Base-by-base conservation (phyloP, 352 stramenopile species). In the Pythium utonaiense region DNA sequence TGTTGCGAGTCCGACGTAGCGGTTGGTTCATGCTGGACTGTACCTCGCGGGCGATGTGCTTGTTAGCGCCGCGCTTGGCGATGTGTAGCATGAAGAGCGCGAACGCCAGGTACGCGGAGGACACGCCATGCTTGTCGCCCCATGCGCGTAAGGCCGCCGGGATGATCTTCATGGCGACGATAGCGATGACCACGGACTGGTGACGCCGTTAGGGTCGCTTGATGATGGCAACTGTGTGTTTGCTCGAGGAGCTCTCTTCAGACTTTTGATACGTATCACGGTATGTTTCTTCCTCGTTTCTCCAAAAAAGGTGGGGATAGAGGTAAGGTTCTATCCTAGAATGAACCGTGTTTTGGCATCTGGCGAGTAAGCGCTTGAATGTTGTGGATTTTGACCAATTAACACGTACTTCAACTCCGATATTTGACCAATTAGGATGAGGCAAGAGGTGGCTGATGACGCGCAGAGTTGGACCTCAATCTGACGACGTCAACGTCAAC, bases 51-150 rank as follows among this genome's bases (percentile, higher is more conserved):
- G 49, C 50, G 17, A 70, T 34, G 33, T 70, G 44, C 22, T 62
- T 64, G 49, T 27, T 70, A 50, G 53, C 55, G 41, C 62, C 62
- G 36, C 62, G 62, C 55, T 49, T 57, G 34, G 62, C 62, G 41
- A 70, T 56, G 41, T 70, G 62, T 12, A 70, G 51, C 62, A 70
- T 70, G 34, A 70, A 30, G 41, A 70, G 27, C 16, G 62, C 56
- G 44, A 70, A 70, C 45, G 44, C 48, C 17, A 70, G 55, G 51
- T 70, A 70, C 25, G 62, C 55, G 27, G 62, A 62, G 17, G 51
- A 61, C 33, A 54, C 62, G 50, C 62, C 62, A 48, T 70, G 62
- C 33, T 57, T 52, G 42, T 62, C 50, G 40, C 56, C 22, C 62
- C 62, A 70, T 34, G 30, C 45, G 13, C 38, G 30, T 17, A 62